Evolutionary conservation across 2,329 filamentous ascomycete species (phyloP), one percentile per base, ranked within the genome.

Genomic region (Diaporthe nobilis): DNA sequence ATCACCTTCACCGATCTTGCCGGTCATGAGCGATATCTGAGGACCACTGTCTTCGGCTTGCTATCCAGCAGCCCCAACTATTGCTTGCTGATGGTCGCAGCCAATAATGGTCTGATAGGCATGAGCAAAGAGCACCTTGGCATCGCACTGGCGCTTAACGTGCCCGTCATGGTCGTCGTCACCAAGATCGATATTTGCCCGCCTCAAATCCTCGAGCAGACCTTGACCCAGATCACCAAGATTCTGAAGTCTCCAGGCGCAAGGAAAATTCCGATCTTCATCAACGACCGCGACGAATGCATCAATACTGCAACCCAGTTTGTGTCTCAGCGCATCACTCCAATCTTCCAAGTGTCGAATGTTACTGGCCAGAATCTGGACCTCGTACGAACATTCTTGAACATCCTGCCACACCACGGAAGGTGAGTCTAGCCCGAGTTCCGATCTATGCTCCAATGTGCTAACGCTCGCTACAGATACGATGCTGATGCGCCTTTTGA

Each of bases 111-210:
- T 4, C 88, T 99, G 61, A 94, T 98, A 63, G 97, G 97, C 28
- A 99, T 98, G 97, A 98, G 95, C 85, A 98, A 97, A 88, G 97
- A 99, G 86, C 97, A 99, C 84, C 87, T 99, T 5, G 97, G 97
- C 22, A 98, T 99, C 78, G 96, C 97, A 0, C 87, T 98, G 44
- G 96, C 97, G 0, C 88, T 99, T 71, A 98, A 98, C 81, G 96
- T 99, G 15, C 97, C 97, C 0, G 95, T 99, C 80, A 98, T 99
- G 95, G 96, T 98, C 4, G 93, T 98, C 78, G 92, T 98, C 78
- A 99, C 96, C 84, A 99, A 98, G 87, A 98, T 98, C 78, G 97
- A 98, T 83, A 98, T 98, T 74, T 98, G 97, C 84, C 97, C 97
- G 31, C 95, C 96, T 2, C 94, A 98, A 79, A 98, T 99, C 81